phyloP scores from a whole-genome alignment of 495 filamentous ascomycete genomes.

The Tuber melanosporum region DNA sequence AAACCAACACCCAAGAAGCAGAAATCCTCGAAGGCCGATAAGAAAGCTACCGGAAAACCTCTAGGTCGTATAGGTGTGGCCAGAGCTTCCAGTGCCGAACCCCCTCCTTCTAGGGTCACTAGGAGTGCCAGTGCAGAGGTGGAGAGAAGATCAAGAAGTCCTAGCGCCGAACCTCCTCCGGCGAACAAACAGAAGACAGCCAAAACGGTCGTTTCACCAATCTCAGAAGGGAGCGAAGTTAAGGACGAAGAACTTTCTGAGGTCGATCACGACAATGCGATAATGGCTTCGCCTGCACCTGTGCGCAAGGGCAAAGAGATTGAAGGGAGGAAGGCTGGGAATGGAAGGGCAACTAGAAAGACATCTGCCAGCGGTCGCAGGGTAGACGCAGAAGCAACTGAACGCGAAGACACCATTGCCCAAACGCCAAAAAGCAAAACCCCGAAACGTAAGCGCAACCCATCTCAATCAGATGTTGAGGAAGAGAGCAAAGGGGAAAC shows the following conservation, averaged over 20 bases:
- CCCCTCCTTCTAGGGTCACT: neutral
- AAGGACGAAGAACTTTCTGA: conserved; percentile 6
- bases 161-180: neutral
- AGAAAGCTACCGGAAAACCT: conserved; percentile 20
- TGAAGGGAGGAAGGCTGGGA: neutral
- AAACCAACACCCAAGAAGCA: conserved; percentile 30
- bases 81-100: neutral
- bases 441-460: conserved; percentile 24
- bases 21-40: conserved; percentile 30
- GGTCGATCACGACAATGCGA: neutral
- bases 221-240: conserved; percentile 4
- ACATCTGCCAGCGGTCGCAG: neutral
- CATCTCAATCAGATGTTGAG: conserved; percentile 16
- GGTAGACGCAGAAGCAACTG: neutral
- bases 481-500: conserved; percentile 24
- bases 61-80: neutral
- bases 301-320: neutral
- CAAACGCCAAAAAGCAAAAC: conserved; percentile 23
- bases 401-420: neutral
- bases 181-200: neutral
- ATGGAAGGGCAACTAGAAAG: neutral
- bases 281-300: neutral
- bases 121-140: neutral
- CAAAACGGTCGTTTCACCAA: neutral
- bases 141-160: neutral